A percentile compares a stretch with the other conserved stretches of the same genome.
These are phyloP conservation scores for Hanseniaspora clermontiae DNA, from an alignment of 805 yeast genomes.

Conservation along the genomic window DNA sequence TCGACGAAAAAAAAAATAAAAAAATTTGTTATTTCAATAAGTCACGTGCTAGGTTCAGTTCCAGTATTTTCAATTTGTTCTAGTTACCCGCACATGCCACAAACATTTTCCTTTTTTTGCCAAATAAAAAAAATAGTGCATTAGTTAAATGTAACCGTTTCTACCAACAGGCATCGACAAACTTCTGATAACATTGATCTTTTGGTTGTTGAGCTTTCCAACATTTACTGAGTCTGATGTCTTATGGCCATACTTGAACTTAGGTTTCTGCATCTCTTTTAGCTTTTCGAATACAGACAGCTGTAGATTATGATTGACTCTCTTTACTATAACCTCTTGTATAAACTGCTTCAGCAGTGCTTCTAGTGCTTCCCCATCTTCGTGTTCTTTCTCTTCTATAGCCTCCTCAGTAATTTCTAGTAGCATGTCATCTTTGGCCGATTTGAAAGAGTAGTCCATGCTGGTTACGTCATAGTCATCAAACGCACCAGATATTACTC, in stretches of 20 bases:
- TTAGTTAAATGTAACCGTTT: not conserved
- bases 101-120: too few relatives aligned
- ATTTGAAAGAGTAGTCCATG: not conserved
- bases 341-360: not conserved
- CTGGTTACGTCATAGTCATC: constrained; percentile 1
- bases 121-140: not conserved
- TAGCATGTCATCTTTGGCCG: not conserved
- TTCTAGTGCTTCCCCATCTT: not conserved
- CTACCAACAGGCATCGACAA: constrained; percentile 6
- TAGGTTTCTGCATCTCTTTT: not conserved
- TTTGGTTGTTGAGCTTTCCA: not conserved
- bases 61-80: too few relatives aligned
- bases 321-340: not conserved
- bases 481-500: constrained; percentile 8
- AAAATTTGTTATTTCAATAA: too few relatives aligned
- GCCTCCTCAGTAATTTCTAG: not conserved
- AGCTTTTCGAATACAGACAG: not conserved
- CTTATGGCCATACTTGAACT: not conserved
- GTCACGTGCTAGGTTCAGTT: too few relatives aligned
- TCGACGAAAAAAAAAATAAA: not conserved
- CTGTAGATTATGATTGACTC: not conserved
- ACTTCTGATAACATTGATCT: constrained; percentile 1
- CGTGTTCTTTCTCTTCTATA: not conserved
- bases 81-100: too few relatives aligned
- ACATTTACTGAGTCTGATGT: not conserved